Percentiles rank a stretch among this genome's conserved stretches.
Conservation (phyloP, 441 rosid species). For the Populus hybrid region DNA sequence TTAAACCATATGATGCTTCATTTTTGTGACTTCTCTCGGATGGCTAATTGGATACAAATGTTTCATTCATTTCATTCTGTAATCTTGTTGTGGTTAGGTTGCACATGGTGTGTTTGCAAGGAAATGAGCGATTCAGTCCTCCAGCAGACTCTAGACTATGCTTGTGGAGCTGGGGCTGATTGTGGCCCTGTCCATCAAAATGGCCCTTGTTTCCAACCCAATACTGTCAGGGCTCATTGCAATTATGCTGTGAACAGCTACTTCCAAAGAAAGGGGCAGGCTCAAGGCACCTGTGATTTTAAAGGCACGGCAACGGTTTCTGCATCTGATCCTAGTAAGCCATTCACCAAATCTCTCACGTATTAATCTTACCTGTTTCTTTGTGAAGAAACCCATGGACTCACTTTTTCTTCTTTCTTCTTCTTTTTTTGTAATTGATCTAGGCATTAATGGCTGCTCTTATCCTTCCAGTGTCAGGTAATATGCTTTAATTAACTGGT, state of each 20-base stretch:
- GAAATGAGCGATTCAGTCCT: conserved; percentile 46
- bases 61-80: not conserved
- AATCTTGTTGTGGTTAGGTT: not conserved
- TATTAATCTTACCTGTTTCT: not conserved
- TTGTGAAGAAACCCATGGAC: not conserved
- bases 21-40: too few species aligned
- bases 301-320: conserved; percentile 59
- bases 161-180: conserved; percentile 97
- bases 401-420: not conserved
- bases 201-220: conserved; percentile 75
- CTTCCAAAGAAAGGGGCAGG: conserved; percentile 70
- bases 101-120: conserved; percentile 82
- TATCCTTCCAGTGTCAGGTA: conserved; percentile 51
- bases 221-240: conserved; percentile 79
- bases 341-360: not conserved
- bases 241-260: conserved; percentile 89
- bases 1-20: too few species aligned
- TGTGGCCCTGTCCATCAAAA: conserved; percentile 52
- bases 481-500: not conserved
- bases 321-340: conserved; percentile 69
- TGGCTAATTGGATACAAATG: not conserved
- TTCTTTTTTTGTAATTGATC: not conserved
- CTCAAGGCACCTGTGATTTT: not conserved
- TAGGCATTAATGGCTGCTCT: conserved; percentile 43
- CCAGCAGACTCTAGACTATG: conserved; percentile 80